Base-by-base conservation (phyloP, 768 basidiomycete genomes). In the Coprinopsis cinerea region DNA sequence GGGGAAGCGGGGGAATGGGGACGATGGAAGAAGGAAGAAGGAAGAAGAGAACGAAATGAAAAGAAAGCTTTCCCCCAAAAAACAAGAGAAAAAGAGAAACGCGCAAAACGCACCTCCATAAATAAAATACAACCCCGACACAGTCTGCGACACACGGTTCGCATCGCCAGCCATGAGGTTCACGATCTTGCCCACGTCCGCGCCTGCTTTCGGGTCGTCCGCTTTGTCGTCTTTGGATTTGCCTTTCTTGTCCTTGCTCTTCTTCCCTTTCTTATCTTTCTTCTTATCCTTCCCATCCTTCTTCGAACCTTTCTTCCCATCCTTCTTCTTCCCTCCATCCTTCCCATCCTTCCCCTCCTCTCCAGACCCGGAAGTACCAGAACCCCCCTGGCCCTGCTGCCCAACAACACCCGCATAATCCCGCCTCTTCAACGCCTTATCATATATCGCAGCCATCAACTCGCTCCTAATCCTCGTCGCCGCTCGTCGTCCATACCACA, bases 151-250 rank as follows among this genome's bases (percentile, higher is more conserved):
- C 49, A 85, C 64, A 42, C 74, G 67, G 58, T 82, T 85, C 2
- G 83, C 81, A 61, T 91, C 88, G 5, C 79, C 81, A 13, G 87
- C 82, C 90, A 94, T 94, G 28, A 93, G 66, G 55, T 91, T 90
- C 48, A 93, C 88, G 46, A 94, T 89, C 63, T 93, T 92, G 11
- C 92, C 92, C 11, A 88, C 74, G 61, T 92, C 88, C 6, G 92
- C 92, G 14, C 89, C 87, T 0, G 84, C 77, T 56, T 79, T 84
- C 1, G 82, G 78, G 25, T 88, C 75, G 39, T 76, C 73, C 15
- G 66, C 71, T 56, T 67, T 71, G 9, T 64, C 67, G 24, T 63
- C 63, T 39, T 67, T 69, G 48, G 69, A 70, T 49, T 70, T 70
- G 44, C 69, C 71, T 36, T 65, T 64, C 53, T 64, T 64, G 44